These are phyloP conservation scores for Carex scoparia DNA, from an alignment of 176 grass and related monocot species.

Conservation along the genomic window DNA sequence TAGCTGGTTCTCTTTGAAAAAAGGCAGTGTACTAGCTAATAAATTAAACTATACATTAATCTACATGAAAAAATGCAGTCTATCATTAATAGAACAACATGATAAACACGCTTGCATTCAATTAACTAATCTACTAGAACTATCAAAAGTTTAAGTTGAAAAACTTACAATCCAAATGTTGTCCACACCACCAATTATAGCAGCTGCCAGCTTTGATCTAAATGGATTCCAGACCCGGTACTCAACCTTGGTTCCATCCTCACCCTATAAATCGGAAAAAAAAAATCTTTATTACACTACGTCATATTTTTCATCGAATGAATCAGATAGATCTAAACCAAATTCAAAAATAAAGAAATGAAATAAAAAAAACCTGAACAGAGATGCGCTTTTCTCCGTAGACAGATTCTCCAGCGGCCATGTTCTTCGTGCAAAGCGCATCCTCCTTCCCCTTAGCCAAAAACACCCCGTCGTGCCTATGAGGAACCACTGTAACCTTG, in stretches of 20 bases:
- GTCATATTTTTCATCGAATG: neutral
- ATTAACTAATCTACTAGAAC: neutral
- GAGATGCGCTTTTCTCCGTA: constrained; percentile 87
- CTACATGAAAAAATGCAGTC: neutral
- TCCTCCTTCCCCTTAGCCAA: constrained; percentile 89
- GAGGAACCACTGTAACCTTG: constrained; percentile 60
- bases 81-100: neutral
- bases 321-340: no score
- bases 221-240: constrained; percentile 91
- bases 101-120: neutral
- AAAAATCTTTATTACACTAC: neutral
- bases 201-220: constrained; percentile 83
- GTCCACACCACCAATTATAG: constrained; percentile 77
- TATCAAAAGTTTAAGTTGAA: neutral
- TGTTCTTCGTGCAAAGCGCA: constrained; percentile 91
- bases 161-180: constrained; percentile 77
- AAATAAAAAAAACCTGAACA: constrained; percentile 36
- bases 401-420: constrained; percentile 71
- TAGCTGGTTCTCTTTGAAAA: neutral
- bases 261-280: constrained; percentile 33
- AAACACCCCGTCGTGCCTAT: constrained; percentile 85
- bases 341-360: neutral
- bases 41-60: neutral
- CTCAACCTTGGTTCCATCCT: constrained; percentile 64
- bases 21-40: neutral